Conservation (phyloP, 306 rosid genomes). For the Coriaria nepalensis region DNA sequence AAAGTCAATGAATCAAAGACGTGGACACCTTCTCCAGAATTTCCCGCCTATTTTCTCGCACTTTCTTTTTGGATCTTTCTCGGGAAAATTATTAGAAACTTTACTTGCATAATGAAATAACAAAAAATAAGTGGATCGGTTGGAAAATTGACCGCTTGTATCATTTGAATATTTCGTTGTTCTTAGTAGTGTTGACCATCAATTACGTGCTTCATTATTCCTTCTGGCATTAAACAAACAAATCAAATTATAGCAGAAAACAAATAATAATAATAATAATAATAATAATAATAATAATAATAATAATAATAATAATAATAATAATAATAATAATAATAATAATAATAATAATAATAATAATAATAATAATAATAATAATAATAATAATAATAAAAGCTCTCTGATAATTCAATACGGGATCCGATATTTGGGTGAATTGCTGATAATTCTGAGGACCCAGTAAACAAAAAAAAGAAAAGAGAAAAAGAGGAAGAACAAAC, state of each 20-base stretch:
- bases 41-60: slow-evolving; percentile 17
- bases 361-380: no score
- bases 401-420: neutral
- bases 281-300: no score
- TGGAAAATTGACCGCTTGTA: neutral
- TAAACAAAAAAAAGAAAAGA: neutral
- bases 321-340: no score
- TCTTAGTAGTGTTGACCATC: no score
- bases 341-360: no score
- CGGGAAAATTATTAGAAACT: neutral
- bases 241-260: no score
- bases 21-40: slow-evolving; percentile 12
- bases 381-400: neutral
- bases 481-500: slow-evolving; percentile 14
- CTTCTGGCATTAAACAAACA: no score
- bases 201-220: no score
- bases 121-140: neutral
- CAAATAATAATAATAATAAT: no score
- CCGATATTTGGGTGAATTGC: slow-evolving; percentile 11
- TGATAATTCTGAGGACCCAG: slow-evolving; percentile 11
- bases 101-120: neutral
- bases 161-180: no score
- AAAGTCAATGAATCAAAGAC: neutral
- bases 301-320: no score
- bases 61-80: neutral